A percentile compares a stretch with the other conserved stretches of the same genome.
Conservation (phyloP, 2,329 filamentous ascomycete genomes). For the Penicillium sp. region DNA sequence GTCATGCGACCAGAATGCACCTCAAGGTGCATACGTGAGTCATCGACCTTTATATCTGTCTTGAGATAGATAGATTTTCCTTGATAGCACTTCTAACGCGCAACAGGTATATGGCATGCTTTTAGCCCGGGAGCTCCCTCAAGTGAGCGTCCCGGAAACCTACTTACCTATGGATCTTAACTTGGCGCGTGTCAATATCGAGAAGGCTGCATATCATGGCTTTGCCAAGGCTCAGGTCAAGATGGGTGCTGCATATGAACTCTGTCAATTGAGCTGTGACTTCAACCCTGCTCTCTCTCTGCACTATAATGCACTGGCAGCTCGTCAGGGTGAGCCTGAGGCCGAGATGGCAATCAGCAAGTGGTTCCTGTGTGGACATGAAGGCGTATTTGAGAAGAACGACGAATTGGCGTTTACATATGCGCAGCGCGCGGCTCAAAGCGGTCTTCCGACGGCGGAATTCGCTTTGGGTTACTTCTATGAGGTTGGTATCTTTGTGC, state of each 20-base stretch:
- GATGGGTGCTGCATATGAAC: conserved; percentile 93
- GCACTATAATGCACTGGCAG: conserved; percentile 92
- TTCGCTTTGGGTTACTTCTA: conserved; percentile 97
- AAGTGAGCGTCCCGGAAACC: conserved; percentile 73
- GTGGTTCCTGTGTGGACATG: conserved; percentile 96
- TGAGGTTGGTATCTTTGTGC: conserved; percentile 89
- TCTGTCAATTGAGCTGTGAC: conserved; percentile 88
- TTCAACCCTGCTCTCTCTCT: conserved; percentile 90
- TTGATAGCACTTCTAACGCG: conserved; percentile 10
- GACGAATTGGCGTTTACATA: conserved; percentile 90
- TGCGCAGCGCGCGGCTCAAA: conserved; percentile 76
- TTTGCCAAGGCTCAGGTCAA: conserved; percentile 96
- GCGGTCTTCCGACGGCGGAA: conserved; percentile 81
- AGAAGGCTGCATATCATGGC: conserved; percentile 92
- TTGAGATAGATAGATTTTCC: neutral
- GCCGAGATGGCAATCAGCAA: conserved; percentile 95
- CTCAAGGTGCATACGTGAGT: conserved; percentile 79
- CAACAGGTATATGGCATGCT: conserved; percentile 81
- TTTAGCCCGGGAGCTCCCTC: conserved; percentile 82
- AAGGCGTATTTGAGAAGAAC: conserved; percentile 89
- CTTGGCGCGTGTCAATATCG: conserved; percentile 78
- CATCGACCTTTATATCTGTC: too few species aligned
- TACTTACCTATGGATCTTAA: conserved; percentile 68
- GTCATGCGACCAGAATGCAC: conserved; percentile 89
- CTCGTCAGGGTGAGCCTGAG: conserved; percentile 86